Evolutionary conservation across 2,329 filamentous ascomycete genomes (phyloP).

Genomic region (Basipetospora chlamydospora): DNA sequence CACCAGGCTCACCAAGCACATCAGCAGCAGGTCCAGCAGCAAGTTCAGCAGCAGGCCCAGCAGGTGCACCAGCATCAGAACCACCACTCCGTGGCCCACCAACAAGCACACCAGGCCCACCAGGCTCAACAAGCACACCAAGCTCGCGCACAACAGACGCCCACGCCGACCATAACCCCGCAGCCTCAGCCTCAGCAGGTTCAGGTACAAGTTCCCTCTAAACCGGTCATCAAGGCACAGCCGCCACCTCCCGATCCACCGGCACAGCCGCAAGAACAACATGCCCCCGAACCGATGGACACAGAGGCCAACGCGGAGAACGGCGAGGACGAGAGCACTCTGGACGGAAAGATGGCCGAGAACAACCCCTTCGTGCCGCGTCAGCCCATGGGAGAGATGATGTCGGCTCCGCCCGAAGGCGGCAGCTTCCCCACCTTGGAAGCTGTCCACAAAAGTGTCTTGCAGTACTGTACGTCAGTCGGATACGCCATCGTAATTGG

Average conservation of each 20-base stretch:
- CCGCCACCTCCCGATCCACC: constrained; percentile 3
- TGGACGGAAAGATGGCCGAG: constrained; percentile 33
- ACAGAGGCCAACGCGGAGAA: constrained; percentile 33
- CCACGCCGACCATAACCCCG: constrained; percentile 15
- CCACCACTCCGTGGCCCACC: constrained; percentile 13
- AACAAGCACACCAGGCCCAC: constrained; percentile 14
- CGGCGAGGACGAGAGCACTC: constrained; percentile 26
- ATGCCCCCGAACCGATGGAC: constrained; percentile 36
- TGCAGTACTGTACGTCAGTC: constrained; percentile 51
- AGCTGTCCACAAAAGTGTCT: constrained; percentile 47
- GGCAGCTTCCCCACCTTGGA: constrained; percentile 50
- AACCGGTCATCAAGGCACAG: constrained; percentile 7
- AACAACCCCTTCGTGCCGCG: constrained; percentile 36
- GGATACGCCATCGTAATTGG: constrained; percentile 56
- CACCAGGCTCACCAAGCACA: constrained; percentile 13
- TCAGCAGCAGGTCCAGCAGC: constrained; percentile 21
- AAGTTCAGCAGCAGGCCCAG: constrained; percentile 20
- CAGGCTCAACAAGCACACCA: constrained; percentile 15
- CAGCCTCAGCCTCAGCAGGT: constrained; percentile 14
- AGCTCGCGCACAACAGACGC: constrained; percentile 13
- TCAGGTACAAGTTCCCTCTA: constrained; percentile 10
- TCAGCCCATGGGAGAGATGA: constrained; percentile 41
- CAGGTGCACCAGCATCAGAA: constrained; percentile 16
- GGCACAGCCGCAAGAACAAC: constrained; percentile 19
- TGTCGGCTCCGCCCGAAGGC: constrained; percentile 49